phyloP scores from a whole-genome alignment of 176 grass and related monocot species.

The Oryza australiensis region DNA sequence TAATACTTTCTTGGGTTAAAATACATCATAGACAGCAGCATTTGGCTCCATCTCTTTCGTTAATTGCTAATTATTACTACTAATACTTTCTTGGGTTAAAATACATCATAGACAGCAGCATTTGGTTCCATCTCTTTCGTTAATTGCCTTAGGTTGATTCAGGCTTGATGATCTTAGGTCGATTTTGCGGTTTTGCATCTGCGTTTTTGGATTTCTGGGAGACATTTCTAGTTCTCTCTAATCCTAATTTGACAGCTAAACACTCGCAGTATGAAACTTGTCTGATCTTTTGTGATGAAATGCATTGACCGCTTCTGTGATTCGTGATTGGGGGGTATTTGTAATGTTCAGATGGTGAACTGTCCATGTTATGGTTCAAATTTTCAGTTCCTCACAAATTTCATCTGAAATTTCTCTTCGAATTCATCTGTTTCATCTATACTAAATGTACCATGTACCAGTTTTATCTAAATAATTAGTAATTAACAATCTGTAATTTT shows the following conservation, averaged over 20 bases:
- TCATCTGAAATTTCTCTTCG: not conserved
- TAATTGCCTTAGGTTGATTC: not conserved
- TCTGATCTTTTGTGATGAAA: not conserved
- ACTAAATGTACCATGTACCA: no score
- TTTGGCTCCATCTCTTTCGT: not conserved
- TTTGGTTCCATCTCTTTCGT: not conserved
- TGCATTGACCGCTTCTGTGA: not conserved
- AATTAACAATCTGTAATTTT: no score
- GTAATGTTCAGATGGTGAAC: not conserved
- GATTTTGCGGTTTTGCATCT: not conserved
- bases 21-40: not conserved
- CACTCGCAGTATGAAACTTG: not conserved
- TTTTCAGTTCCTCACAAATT: not conserved
- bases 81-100: not conserved
- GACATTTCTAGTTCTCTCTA: not conserved
- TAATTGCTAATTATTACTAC: not conserved
- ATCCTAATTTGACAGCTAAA: not conserved
- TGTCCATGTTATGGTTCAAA: not conserved
- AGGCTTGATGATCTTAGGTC: not conserved
- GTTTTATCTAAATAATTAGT: no score
- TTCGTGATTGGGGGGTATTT: not conserved
- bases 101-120: not conserved
- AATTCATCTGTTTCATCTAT: not conserved
- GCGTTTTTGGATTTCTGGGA: not conserved
- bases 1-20: not conserved